These are phyloP conservation scores for Hylodesmum podocarpum DNA, from an alignment of 306 rosid genomes.

Conservation along the genomic window DNA sequence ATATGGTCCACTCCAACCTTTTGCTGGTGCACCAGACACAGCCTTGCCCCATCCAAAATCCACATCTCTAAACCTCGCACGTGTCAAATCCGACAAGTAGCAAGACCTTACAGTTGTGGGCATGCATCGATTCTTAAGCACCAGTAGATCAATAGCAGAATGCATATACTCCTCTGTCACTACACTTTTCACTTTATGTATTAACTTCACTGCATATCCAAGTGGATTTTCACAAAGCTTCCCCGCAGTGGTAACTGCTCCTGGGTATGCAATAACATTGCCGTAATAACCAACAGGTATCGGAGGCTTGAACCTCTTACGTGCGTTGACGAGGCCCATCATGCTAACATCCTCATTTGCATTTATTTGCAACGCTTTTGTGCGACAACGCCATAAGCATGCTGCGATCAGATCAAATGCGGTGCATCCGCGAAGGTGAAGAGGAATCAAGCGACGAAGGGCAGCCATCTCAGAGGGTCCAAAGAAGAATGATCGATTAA, in stretches of 20 bases:
- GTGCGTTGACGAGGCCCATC: background rate
- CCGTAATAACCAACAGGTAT: slow-evolving; percentile 32
- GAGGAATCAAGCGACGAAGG: slow-evolving; percentile 14
- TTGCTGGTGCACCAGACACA: slow-evolving; percentile 30
- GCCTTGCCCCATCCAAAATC: slow-evolving; percentile 62
- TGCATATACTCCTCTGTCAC: slow-evolving; percentile 33
- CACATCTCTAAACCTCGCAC: background rate
- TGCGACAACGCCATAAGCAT: slow-evolving; percentile 31
- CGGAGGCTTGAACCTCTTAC: background rate
- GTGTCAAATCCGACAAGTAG: slow-evolving; percentile 24
- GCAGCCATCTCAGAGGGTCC: slow-evolving; percentile 5
- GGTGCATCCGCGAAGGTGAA: background rate
- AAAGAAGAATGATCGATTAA: slow-evolving; percentile 23
- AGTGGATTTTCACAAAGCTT: slow-evolving; percentile 9
- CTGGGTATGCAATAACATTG: background rate
- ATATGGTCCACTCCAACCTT: background rate
- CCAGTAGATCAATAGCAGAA: slow-evolving; percentile 46
- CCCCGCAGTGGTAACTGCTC: background rate
- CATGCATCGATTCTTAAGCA: slow-evolving; percentile 11
- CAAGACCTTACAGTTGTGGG: background rate
- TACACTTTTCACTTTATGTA: slow-evolving; percentile 18
- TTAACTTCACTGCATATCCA: slow-evolving; percentile 8
- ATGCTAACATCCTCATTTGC: slow-evolving; percentile 24
- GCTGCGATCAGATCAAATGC: slow-evolving; percentile 33
- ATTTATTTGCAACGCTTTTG: slow-evolving; percentile 37